Percentiles rank a stretch among this genome's conserved stretches.
These are phyloP conservation scores for Inga leiocalycina DNA, from an alignment of 306 rosid species.

Conservation along the genomic window DNA sequence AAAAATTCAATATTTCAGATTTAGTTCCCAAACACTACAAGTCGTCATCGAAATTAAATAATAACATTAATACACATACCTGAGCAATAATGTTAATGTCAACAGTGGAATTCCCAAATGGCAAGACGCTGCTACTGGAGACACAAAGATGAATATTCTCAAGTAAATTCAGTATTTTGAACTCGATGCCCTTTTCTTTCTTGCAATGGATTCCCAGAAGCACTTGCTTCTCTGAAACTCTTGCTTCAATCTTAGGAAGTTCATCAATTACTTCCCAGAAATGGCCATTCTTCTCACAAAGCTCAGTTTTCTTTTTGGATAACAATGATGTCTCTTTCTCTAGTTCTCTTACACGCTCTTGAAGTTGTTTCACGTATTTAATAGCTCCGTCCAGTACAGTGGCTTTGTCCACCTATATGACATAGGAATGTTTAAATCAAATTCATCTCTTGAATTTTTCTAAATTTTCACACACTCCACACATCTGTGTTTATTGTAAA, in stretches of 20 bases:
- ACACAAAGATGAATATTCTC: not conserved
- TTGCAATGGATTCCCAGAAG: not conserved
- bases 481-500: too few relatives aligned
- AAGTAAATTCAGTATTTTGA: not conserved
- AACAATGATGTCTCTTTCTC: not conserved
- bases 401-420: not conserved
- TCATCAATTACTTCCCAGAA: not conserved
- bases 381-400: not conserved
- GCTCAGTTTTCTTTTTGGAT: not conserved
- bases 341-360: not conserved
- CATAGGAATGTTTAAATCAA: too few relatives aligned
- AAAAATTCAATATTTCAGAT: not conserved
- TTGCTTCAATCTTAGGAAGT: not conserved
- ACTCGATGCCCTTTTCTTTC: not conserved
- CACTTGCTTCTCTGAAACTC: not conserved
- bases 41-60: too few relatives aligned
- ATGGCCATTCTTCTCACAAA: not conserved
- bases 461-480: not conserved
- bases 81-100: not conserved
- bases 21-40: too few relatives aligned
- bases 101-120: not conserved
- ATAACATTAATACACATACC: not conserved
- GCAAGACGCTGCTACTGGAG: not conserved
- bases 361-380: not conserved
- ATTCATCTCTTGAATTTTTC: too few relatives aligned